Evolutionary conservation across 2,329 filamentous ascomycete species (phyloP), one percentile per base, ranked within the genome.

Genomic region (Hymenoscyphus scutula): DNA sequence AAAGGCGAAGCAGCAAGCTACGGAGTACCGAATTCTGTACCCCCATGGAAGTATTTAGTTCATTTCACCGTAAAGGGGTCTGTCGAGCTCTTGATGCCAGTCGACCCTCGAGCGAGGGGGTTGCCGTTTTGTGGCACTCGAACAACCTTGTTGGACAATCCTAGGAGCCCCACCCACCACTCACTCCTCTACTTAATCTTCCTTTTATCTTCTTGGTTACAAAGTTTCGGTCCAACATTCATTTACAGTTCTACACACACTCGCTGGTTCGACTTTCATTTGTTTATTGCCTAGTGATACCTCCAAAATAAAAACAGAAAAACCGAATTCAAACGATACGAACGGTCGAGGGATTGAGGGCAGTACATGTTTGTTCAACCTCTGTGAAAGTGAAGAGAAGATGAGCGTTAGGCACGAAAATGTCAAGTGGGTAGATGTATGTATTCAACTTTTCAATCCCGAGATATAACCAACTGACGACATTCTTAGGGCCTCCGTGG

Each of bases 371-470:
- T 13, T 10, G 32, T 13, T 48, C 6, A 48, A 23, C 23, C 19
- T 8, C 19, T 25, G 45, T 5, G 10, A 25, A 51, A 10, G 19
- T 10, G 45, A 51, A 25, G n/a, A 23, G 45, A 68, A 23, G 27
- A 72, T 72, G 70, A 68, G 62, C 41, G 61, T 56, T 23, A 69
- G 71, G 75, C 77, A 65, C 15, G 71, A 72, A 62, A 82, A 82
- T 65, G 82, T 85, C 25, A 84, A 85, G 76, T 85, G 82, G 82
- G 82, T 85, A 48, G 82, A 85, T 78, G 82, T 85, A 76, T 74
- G 82, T 62, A 25, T 55, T 10, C 19, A 10, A 53, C 53, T 60
- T 48, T 34, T 32, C 23, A 45, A 60, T 59, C 19, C 51, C 32
- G 45, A 66, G 34, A 45, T n/a, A 37, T 37, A 59, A 56, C 11